Conservation (phyloP, 495 filamentous ascomycete species). For the Darksidea phi region DNA sequence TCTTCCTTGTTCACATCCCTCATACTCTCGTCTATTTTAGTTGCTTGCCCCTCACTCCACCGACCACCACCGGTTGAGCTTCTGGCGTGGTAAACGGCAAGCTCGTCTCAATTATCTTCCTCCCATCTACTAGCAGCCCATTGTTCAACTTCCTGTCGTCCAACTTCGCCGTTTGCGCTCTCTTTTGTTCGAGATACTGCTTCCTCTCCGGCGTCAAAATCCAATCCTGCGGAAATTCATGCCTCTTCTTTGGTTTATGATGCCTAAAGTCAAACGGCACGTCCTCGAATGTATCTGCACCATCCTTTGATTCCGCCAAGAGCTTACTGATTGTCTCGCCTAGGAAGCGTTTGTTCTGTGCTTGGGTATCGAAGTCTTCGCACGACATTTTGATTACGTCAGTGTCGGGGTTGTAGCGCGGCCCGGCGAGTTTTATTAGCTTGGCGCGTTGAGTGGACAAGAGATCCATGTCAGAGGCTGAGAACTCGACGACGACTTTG, state of each 20-base stretch:
- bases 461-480: slow-evolving; percentile 66
- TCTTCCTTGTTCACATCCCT: too few relatives aligned
- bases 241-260: slow-evolving; percentile 65
- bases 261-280: slow-evolving; percentile 89
- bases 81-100: slow-evolving; percentile 37
- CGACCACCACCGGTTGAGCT: slow-evolving; percentile 40
- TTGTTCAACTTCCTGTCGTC: slow-evolving; percentile 51
- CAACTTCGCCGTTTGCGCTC: slow-evolving; percentile 49
- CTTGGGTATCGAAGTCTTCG: slow-evolving; percentile 80
- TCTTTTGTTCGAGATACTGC: slow-evolving; percentile 59
- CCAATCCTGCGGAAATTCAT: slow-evolving; percentile 79
- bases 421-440: slow-evolving; percentile 80
- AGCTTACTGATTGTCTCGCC: slow-evolving; percentile 72
- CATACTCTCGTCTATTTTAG: neutral
- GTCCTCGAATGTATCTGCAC: slow-evolving; percentile 78
- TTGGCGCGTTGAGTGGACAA: slow-evolving; percentile 68
- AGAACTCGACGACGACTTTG: slow-evolving; percentile 92
- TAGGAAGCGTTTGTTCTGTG: slow-evolving; percentile 95
- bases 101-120: slow-evolving; percentile 50
- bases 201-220: slow-evolving; percentile 68
- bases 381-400: slow-evolving; percentile 85
- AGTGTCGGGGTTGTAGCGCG: slow-evolving; percentile 86
- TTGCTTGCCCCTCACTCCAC: neutral
- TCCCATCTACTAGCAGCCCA: slow-evolving; percentile 57
- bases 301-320: slow-evolving; percentile 70